Evolutionary conservation across 768 basidiomycete species (phyloP).

Genomic region (Amanita exitialis): DNA sequence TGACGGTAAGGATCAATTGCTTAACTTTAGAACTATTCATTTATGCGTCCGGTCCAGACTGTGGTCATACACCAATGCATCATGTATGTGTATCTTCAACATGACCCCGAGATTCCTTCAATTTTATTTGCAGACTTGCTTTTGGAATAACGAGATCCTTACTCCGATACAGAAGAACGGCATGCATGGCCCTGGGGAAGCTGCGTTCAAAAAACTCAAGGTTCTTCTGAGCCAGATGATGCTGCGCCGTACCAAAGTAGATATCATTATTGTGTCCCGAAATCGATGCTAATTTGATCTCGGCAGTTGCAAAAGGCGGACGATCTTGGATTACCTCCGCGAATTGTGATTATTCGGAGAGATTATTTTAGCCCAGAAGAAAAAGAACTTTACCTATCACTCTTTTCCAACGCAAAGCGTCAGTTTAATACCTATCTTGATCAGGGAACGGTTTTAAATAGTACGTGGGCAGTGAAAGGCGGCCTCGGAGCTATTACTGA

Average conservation of each 20-base stretch:
- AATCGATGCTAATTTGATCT: background rate
- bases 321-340: constrained; percentile 89
- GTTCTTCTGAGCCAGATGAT: constrained; percentile 90
- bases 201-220: constrained; percentile 88
- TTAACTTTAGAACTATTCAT: background rate
- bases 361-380: constrained; percentile 97
- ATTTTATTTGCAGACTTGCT: constrained; percentile 58
- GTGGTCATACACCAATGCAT: constrained; percentile 79
- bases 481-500: background rate
- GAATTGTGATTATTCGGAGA: constrained; percentile 77
- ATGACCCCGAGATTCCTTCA: background rate
- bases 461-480: constrained; percentile 34
- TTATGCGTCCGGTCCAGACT: constrained; percentile 34
- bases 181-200: constrained; percentile 67
- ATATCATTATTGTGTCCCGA: background rate
- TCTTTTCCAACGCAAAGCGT: constrained; percentile 89
- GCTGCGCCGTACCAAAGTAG: constrained; percentile 81
- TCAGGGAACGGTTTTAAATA: constrained; percentile 86
- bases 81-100: constrained; percentile 41
- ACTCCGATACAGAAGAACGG: constrained; percentile 93
- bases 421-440: constrained; percentile 88
- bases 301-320: constrained; percentile 85
- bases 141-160: constrained; percentile 95
- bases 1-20: constrained; percentile 45
- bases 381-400: constrained; percentile 85